Conservation (phyloP, 2,329 filamentous ascomycete genomes). For the Niveomyces coronatus region DNA sequence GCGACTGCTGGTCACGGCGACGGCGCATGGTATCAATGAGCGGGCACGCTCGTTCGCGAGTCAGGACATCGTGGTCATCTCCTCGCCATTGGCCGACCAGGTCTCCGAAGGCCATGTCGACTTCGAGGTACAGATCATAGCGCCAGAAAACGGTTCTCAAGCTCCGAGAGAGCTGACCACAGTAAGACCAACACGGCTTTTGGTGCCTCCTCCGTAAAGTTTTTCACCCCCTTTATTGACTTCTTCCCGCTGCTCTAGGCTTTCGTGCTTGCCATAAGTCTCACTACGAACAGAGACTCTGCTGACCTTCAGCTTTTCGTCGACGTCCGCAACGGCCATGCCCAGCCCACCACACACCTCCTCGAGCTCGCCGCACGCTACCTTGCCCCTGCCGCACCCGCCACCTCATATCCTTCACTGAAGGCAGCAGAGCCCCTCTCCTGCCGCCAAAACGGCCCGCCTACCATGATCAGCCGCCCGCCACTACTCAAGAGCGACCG, state of each 20-base stretch:
- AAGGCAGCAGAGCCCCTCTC: conserved; percentile 5
- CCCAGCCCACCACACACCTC: background rate
- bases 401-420: background rate
- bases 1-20: conserved; percentile 7
- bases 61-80: background rate
- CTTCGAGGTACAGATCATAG: conserved; percentile 6
- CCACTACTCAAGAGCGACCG: conserved; percentile 8
- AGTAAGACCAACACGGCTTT: conserved; percentile 3
- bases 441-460: conserved; percentile 6
- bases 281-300: background rate
- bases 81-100: background rate
- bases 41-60: background rate
- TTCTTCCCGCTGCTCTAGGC: background rate
- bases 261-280: conserved; percentile 3
- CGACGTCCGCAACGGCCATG: conserved; percentile 9
- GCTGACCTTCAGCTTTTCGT: conserved; percentile 8
- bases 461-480: conserved; percentile 6
- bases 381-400: conserved; percentile 1
- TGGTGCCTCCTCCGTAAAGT: background rate
- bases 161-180: conserved; percentile 6
- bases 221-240: background rate
- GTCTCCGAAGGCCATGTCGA: conserved; percentile 2
- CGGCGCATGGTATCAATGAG: conserved; percentile 4
- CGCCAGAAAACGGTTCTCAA: background rate
- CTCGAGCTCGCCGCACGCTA: conserved; percentile 10